A percentile compares a stretch with the other conserved stretches of the same genome.
Conservation (phyloP, 805 yeast species). For the Nakazawaea ishiwadae region DNA sequence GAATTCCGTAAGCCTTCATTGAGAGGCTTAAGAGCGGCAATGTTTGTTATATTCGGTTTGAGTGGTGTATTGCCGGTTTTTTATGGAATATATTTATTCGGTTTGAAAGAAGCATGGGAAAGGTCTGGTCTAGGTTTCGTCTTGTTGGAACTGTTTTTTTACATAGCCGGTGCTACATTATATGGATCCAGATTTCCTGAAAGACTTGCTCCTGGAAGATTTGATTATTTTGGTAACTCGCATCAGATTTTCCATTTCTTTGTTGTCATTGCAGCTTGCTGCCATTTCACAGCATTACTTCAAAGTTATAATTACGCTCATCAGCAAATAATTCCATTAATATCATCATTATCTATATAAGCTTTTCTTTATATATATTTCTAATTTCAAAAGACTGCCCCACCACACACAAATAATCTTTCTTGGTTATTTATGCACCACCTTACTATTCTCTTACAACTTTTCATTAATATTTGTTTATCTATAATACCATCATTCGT, state of each 20-base stretch:
- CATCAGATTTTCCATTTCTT: conserved; percentile 81
- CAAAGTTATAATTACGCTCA: conserved; percentile 52
- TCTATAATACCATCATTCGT: conserved; percentile 51
- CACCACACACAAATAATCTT: conserved; percentile 69
- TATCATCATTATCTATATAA: too few relatives aligned
- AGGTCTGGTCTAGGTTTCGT: conserved; percentile 62
- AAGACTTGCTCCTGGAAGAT: conserved; percentile 53
- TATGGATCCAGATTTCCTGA: conserved; percentile 84
- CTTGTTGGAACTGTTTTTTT: conserved; percentile 64
- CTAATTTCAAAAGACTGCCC: conserved; percentile 60
- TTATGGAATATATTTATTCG: conserved; percentile 45
- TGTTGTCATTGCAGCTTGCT: conserved; percentile 72
- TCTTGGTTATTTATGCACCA: conserved; percentile 77
- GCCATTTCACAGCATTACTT: conserved; percentile 64
- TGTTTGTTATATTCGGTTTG: conserved; percentile 79
- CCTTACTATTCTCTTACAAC: conserved; percentile 58
- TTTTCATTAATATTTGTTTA: conserved; percentile 51
- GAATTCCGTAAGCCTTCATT: conserved; percentile 65
- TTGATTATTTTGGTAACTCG: conserved; percentile 72
- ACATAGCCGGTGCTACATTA: conserved; percentile 72
- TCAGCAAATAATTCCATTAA: conserved; percentile 12
- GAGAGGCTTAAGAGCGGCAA: conserved; percentile 70
- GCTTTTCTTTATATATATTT: too few relatives aligned
- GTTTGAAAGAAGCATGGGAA: conserved; percentile 39
- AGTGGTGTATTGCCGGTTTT: conserved; percentile 70